phyloP scores from a whole-genome alignment of 2,329 filamentous ascomycete species.

The Apiospora arundinis region DNA sequence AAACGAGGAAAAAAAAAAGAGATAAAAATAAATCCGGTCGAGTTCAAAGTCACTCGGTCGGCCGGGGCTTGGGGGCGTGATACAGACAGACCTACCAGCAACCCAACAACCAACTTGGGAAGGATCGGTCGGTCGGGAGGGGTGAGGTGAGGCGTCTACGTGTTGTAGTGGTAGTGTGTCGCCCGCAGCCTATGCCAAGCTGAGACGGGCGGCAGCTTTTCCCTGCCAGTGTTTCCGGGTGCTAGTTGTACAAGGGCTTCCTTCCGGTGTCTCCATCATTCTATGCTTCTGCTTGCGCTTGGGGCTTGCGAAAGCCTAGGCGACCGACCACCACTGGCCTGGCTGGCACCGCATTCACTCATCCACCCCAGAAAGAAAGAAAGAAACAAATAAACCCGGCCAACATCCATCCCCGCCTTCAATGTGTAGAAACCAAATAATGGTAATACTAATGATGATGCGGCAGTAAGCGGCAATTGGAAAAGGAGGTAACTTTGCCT shows the following conservation, averaged over 20 bases:
- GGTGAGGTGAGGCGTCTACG: constrained; percentile 6
- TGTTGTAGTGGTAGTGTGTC: background rate
- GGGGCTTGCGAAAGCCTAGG: background rate
- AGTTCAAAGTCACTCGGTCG: background rate
- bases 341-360: background rate
- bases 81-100: background rate
- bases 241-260: constrained; percentile 18
- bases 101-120: background rate
- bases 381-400: background rate
- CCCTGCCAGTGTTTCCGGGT: constrained; percentile 17
- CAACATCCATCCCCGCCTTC: background rate
- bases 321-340: background rate
- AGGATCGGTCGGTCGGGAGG: constrained; percentile 2
- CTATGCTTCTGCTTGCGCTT: background rate
- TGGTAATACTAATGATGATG: background rate
- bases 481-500: background rate
- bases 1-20: background rate
- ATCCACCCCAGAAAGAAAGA: background rate
- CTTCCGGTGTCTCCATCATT: constrained; percentile 19
- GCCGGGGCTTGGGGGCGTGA: background rate
- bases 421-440: background rate
- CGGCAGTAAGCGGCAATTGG: background rate
- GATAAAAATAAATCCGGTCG: background rate
- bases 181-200: constrained; percentile 7
- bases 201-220: constrained; percentile 12